Base-by-base conservation (phyloP, 345 rosid genomes). In the Citrus cavaleriei region DNA sequence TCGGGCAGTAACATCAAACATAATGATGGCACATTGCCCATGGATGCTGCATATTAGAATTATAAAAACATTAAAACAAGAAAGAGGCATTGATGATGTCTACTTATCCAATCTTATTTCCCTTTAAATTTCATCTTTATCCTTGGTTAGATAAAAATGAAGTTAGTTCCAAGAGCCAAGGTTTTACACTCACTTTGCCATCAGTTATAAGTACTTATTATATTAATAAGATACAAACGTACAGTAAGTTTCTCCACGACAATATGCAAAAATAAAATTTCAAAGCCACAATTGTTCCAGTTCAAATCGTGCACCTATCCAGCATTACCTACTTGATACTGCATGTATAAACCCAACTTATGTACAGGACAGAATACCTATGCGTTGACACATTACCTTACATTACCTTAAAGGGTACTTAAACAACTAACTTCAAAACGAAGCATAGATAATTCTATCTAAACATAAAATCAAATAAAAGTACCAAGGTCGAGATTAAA, bases 1-100 rank as follows among this genome's bases (percentile, higher is more conserved):
- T 37, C 99, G 87, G 18, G 99, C 98, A 19, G 99, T 95, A 54
- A 95, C 99, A 68, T 95, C 99, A 71, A 95, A 95, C 99, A 95
- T 95, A 30, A 95, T 94, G 9, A 95, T 91, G 0, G 99, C 99
- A 88, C 99, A 96, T 59, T 96, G 97, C 68, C 99, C 99, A 79
- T 96, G 99, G 81, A 96, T 96, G 85, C 99, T 96, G 90, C 89
- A 85, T 40, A 13, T 70, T 59, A 65, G 6, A 64, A 22, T 30
- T 10, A 27, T 54, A 1, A 40, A 74, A 71, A n/a, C 10, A 2
- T 58, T 42, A 68, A 49, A 74, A 1, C 57, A 63, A 28, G 9
- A 25, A 54, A 5, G 58, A 14, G 58, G 58, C 7, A 18, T 54
- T 46, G 51, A 46, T 46, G 1, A 46, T 46, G 51, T 54, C 7